phyloP scores from a whole-genome alignment of 148 eudicot species.

The Camellia japonica region DNA sequence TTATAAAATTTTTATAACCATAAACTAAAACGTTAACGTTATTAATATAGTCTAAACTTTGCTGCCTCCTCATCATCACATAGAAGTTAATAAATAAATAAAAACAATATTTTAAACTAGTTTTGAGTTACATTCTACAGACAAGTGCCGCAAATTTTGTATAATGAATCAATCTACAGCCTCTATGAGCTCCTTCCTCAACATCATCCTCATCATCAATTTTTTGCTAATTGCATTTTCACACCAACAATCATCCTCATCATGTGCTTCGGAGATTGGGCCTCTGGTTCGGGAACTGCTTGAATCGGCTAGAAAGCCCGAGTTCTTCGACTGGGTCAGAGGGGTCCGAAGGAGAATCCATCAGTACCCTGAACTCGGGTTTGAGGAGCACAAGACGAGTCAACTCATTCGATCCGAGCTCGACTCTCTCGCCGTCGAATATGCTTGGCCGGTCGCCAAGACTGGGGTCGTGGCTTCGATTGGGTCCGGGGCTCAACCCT shows the following conservation, averaged over 20 bases:
- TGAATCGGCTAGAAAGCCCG: conserved; percentile 47
- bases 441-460: conserved; percentile 58
- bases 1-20: too few relatives aligned
- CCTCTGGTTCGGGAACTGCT: conserved; percentile 39
- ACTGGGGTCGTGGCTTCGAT: conserved; percentile 61
- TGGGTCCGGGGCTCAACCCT: conserved; percentile 57
- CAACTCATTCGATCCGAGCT: conserved; percentile 57
- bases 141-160: too few relatives aligned
- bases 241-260: not conserved
- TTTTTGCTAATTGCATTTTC: not conserved
- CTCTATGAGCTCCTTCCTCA: not conserved
- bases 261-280: conserved; percentile 23
- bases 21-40: too few relatives aligned
- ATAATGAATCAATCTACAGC: not conserved
- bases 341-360: conserved; percentile 53
- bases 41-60: too few relatives aligned
- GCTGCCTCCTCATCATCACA: too few relatives aligned
- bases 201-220: not conserved
- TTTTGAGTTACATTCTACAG: too few relatives aligned
- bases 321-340: conserved; percentile 55
- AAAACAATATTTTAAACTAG: not conserved
- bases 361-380: conserved; percentile 61
- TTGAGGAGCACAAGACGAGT: conserved; percentile 58
- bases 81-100: too few relatives aligned
- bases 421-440: conserved; percentile 48